Conservation (phyloP, 164 flowering plant species). For the Vitis labrusca region DNA sequence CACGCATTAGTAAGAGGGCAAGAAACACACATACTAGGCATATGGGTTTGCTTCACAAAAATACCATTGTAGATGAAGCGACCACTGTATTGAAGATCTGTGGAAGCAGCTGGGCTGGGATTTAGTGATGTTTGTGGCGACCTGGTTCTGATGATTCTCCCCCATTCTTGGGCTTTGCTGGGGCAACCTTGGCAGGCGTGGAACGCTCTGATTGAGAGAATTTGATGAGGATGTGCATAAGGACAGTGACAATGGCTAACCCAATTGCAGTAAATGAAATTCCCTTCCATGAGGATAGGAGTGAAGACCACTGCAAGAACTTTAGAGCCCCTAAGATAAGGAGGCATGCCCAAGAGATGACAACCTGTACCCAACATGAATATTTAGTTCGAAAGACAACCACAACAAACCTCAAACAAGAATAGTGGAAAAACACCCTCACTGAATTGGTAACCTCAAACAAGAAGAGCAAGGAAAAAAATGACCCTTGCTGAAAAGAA, state of each 20-base stretch:
- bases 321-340: slow-evolving; percentile 40
- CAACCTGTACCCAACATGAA: slow-evolving; percentile 38
- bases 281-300: slow-evolving; percentile 64
- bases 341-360: slow-evolving; percentile 45
- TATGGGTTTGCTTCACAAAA: background rate
- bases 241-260: slow-evolving; percentile 42
- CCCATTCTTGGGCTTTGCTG: slow-evolving; percentile 25
- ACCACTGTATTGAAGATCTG: too few species aligned
- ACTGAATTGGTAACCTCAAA: too few species aligned
- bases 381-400: background rate
- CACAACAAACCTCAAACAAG: background rate
- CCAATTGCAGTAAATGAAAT: slow-evolving; percentile 31
- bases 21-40: background rate
- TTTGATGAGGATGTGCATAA: slow-evolving; percentile 60
- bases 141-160: slow-evolving; percentile 10
- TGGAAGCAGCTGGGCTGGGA: background rate
- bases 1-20: background rate
- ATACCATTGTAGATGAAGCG: background rate
- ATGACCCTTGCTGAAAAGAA: too few species aligned
- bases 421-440: background rate
- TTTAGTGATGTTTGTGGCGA: slow-evolving; percentile 25
- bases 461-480: too few species aligned
- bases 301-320: slow-evolving; percentile 46
- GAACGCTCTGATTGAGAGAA: slow-evolving; percentile 67
- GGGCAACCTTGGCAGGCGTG: slow-evolving; percentile 44